Percentiles rank a stretch among this genome's conserved stretches.
Conservation (phyloP, 1,139 yeast species). For the Lodderomyces parapsilosis region DNA sequence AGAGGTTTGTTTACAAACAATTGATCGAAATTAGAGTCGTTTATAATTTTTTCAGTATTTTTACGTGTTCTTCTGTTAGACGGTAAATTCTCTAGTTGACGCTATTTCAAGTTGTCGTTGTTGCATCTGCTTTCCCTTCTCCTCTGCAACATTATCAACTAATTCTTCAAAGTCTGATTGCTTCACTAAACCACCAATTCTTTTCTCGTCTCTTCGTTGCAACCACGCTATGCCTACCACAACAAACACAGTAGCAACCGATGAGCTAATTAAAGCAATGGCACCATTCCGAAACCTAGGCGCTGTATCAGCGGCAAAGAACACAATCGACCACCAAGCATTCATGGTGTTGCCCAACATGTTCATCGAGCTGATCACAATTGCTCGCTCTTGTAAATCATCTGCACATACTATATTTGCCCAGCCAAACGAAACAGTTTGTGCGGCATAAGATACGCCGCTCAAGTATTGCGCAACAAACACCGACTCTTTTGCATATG, state of each 20-base stretch:
- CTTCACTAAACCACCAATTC: constrained; percentile 36
- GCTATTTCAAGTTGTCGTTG: not conserved
- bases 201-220: constrained; percentile 45
- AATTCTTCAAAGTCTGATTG: not conserved
- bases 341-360: constrained; percentile 64
- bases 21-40: not conserved
- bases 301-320: constrained; percentile 49
- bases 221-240: constrained; percentile 25
- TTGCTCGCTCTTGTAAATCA: constrained; percentile 50
- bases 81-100: too few relatives aligned
- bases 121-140: not conserved
- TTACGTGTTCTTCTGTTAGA: too few relatives aligned
- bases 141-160: not conserved
- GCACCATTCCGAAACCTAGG: constrained; percentile 53
- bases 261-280: constrained; percentile 56
- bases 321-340: constrained; percentile 62
- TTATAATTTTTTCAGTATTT: not conserved
- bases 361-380: constrained; percentile 61
- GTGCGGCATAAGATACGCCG: constrained; percentile 58
- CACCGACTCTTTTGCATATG: constrained; percentile 19
- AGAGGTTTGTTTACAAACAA: constrained; percentile 42
- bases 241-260: constrained; percentile 25
- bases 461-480: constrained; percentile 56
- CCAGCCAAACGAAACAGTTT: constrained; percentile 60
- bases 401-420: constrained; percentile 54